These are phyloP conservation scores for Shiraia sp. DNA, from an alignment of 2,329 filamentous ascomycete species.

Conservation along the genomic window DNA sequence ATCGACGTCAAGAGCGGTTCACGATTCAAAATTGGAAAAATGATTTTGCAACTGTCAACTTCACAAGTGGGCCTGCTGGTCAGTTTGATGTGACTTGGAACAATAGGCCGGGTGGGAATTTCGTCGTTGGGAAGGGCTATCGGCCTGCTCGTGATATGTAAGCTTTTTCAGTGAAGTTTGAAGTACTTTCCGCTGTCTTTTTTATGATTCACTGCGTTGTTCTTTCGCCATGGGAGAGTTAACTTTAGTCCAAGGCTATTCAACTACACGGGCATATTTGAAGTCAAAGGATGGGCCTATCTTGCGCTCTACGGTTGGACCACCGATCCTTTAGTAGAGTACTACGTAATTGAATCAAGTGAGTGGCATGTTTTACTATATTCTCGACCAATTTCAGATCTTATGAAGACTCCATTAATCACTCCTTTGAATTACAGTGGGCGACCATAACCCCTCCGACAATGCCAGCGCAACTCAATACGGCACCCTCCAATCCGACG, in stretches of 20 bases:
- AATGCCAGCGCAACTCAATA: slow-evolving; percentile 2
- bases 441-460: slow-evolving; percentile 9
- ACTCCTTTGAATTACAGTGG: slow-evolving; percentile 1
- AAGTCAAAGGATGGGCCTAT: slow-evolving; percentile 1
- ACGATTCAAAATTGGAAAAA: slow-evolving; percentile 9
- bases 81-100: slow-evolving; percentile 5
- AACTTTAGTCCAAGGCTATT: not conserved
- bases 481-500: not conserved
- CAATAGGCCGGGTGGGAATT: slow-evolving; percentile 7
- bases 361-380: not conserved
- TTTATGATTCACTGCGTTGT: too few relatives aligned
- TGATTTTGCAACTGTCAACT: slow-evolving; percentile 7
- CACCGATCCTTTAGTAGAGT: slow-evolving; percentile 1
- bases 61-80: slow-evolving; percentile 1
- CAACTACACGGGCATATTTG: slow-evolving; percentile 1
- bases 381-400: not conserved
- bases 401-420: not conserved
- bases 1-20: slow-evolving; percentile 1
- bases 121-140: slow-evolving; percentile 9
- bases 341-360: slow-evolving; percentile 3
- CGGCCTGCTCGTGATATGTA: slow-evolving; percentile 8
- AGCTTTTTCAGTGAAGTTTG: not conserved
- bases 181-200: not conserved
- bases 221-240: not conserved
- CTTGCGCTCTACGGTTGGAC: slow-evolving; percentile 1